Base-by-base conservation (phyloP, 176 grass and related monocot genomes). In the Cymbopogon citratus region DNA sequence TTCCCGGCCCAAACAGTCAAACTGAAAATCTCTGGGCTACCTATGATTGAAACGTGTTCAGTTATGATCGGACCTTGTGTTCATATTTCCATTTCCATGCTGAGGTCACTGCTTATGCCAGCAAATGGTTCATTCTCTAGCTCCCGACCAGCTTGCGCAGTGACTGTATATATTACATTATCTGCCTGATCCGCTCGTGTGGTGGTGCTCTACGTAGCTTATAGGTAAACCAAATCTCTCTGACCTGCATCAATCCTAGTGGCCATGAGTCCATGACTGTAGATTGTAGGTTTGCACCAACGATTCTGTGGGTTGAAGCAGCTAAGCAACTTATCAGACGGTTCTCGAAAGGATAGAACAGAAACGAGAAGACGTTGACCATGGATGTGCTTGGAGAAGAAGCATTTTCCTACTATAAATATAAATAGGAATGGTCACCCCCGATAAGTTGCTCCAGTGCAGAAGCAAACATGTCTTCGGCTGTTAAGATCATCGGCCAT, bases 401-500 rank as follows among this genome's bases (percentile, higher is more conserved):
- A 61, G 57, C 10, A 59, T 0, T n/a, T n/a, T n/a, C n/a, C n/a
- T n/a, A n/a, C n/a, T n/a, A n/a, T n/a, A n/a, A n/a, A n/a, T n/a
- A 12, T 1, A 54, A 65, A 61, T 12, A 61, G 2, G 5, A 66
- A 33, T 33, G 63, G 29, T 19, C 3, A n/a, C n/a, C n/a, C n/a
- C n/a, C n/a, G 35, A 2, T 19, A 66, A 19, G 12, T 15, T 31
- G 29, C 27, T 64, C 54, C 54, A 59, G 24, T 23, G 12, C 12
- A 14, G 60, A 0, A 62, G 12, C 2, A 62, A 14, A 63, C 25
- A 63, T 63, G 60, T 63, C 60, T 26, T 1, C 59, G 0, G 12
- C 59, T 13, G 46, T 89, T 0, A 89, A 85, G 82, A 10, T 89
- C 4, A 61, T 90, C 71, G 45, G 84, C 33, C 4, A 26, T 0